Percentiles rank a stretch among this genome's conserved stretches.
Conservation (phyloP, 1,284 basidiomycete genomes). For the Phellopilus nigrolimitatus region DNA sequence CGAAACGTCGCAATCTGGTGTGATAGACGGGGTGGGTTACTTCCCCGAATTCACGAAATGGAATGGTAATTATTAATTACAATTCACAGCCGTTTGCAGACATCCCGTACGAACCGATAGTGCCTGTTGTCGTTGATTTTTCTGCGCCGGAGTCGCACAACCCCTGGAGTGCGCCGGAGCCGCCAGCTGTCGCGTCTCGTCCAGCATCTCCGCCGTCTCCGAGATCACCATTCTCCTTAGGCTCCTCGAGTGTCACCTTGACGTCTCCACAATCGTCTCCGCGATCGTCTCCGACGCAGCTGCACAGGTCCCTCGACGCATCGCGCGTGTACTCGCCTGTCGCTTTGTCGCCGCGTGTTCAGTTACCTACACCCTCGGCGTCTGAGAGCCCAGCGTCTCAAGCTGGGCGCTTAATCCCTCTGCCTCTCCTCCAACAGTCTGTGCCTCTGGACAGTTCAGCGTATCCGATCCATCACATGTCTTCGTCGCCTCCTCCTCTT, state of each 20-base stretch:
- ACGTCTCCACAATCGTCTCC: constrained; percentile 1
- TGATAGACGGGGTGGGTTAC: not conserved
- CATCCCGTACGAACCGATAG: not conserved
- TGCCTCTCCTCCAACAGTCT: too few species aligned
- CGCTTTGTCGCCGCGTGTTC: not conserved
- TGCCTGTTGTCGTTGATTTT: too few species aligned
- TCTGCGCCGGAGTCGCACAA: too few species aligned
- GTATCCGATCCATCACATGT: too few species aligned
- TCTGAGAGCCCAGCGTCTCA: not conserved
- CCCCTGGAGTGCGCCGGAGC: not conserved
- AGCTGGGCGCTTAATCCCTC: too few species aligned
- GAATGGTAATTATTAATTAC: not conserved
- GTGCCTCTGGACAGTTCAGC: too few species aligned
- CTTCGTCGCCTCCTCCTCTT: not conserved
- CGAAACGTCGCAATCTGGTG: not conserved
- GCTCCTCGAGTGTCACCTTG: constrained; percentile 7
- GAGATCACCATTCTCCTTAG: constrained; percentile 5
- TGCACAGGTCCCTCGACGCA: not conserved
- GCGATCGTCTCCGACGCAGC: too few species aligned
- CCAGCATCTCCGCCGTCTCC: constrained; percentile 9
- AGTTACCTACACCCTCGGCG: constrained; percentile 9
- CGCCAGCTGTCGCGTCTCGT: not conserved
- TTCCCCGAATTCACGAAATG: not conserved
- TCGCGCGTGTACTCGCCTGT: constrained; percentile 4
- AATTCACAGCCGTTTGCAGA: not conserved